A percentile compares a stretch with the other conserved stretches of the same genome.
These are phyloP conservation scores for Litchi chinensis DNA, from an alignment of 345 rosid species.

Conservation along the genomic window DNA sequence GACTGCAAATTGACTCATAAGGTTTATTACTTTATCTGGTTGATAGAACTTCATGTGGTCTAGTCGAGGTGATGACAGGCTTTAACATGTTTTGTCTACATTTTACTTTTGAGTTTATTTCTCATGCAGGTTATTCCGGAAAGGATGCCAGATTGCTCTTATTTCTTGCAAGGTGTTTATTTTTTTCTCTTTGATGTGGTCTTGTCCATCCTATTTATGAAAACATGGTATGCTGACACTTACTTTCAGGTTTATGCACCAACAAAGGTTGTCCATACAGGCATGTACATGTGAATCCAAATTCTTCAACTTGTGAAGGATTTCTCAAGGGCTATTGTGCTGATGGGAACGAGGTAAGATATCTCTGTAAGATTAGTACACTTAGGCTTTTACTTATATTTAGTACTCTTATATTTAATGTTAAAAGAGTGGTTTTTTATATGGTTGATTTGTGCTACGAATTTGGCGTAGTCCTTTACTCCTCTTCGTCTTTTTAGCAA, in stretches of 20 bases:
- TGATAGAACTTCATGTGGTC: slow-evolving; percentile 18
- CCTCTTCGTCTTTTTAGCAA: background rate
- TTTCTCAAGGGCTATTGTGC: slow-evolving; percentile 93
- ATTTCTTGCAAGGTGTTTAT: slow-evolving; percentile 77
- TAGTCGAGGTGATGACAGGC: slow-evolving; percentile 1
- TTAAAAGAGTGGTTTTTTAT: background rate
- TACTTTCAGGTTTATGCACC: slow-evolving; percentile 79
- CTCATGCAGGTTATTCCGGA: slow-evolving; percentile 89
- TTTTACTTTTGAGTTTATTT: slow-evolving; percentile 24
- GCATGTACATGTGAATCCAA: slow-evolving; percentile 93
- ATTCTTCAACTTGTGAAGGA: slow-evolving; percentile 73
- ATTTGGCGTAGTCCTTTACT: background rate
- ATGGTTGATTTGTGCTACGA: slow-evolving; percentile 2
- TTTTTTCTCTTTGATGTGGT: slow-evolving; percentile 12
- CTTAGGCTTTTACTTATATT: background rate
- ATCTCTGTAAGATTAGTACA: slow-evolving; percentile 16
- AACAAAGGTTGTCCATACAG: slow-evolving; percentile 80
- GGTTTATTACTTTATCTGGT: slow-evolving; percentile 47
- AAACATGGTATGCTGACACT: slow-evolving; percentile 22
- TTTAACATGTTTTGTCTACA: slow-evolving; percentile 21
- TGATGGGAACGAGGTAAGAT: slow-evolving; percentile 83
- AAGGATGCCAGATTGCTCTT: slow-evolving; percentile 98
- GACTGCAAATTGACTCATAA: slow-evolving; percentile 95
- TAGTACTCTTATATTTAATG: background rate
- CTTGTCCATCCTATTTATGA: background rate